These are phyloP conservation scores for Podaxis rugospora DNA, from an alignment of 768 basidiomycete genomes.

Conservation along the genomic window DNA sequence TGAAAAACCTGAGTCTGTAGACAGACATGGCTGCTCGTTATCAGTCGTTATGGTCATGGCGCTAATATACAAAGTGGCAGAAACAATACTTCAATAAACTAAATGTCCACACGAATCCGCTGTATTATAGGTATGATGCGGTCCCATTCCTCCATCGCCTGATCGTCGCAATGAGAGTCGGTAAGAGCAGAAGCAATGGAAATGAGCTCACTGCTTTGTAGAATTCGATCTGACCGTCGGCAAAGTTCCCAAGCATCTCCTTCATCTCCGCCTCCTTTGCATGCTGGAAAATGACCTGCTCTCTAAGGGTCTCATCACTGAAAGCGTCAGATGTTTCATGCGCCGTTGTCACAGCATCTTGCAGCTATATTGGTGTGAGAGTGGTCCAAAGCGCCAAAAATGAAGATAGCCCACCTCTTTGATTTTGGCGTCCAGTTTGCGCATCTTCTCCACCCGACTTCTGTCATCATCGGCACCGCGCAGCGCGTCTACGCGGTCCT, in stretches of 20 bases:
- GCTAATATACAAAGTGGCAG: constrained; percentile 21
- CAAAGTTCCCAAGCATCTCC: constrained; percentile 83
- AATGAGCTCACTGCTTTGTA: constrained; percentile 63
- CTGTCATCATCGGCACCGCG: constrained; percentile 93
- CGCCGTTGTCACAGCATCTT: constrained; percentile 93
- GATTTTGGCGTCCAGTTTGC: constrained; percentile 88
- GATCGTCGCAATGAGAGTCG: constrained; percentile 1
- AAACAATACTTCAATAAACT: constrained; percentile 22
- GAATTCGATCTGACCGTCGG: constrained; percentile 94
- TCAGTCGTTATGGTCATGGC: constrained; percentile 16
- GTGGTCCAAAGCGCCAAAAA: constrained; percentile 5
- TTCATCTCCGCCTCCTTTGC: constrained; percentile 97
- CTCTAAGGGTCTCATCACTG: constrained; percentile 89
- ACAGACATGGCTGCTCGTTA: constrained; percentile 16
- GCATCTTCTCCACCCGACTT: constrained; percentile 89
- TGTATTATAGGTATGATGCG: constrained; percentile 90
- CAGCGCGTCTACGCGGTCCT: constrained; percentile 88
- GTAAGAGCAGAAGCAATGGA: not conserved
- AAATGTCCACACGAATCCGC: constrained; percentile 91
- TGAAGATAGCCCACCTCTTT: constrained; percentile 66
- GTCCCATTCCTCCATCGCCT: constrained; percentile 98
- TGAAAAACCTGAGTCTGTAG: constrained; percentile 21
- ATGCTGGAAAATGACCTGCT: constrained; percentile 86
- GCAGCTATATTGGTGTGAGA: constrained; percentile 51
- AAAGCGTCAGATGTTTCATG: constrained; percentile 97